Evolutionary conservation across 2,329 filamentous ascomycete species (phyloP).

Genomic region (Hirsutella minnesotensis): DNA sequence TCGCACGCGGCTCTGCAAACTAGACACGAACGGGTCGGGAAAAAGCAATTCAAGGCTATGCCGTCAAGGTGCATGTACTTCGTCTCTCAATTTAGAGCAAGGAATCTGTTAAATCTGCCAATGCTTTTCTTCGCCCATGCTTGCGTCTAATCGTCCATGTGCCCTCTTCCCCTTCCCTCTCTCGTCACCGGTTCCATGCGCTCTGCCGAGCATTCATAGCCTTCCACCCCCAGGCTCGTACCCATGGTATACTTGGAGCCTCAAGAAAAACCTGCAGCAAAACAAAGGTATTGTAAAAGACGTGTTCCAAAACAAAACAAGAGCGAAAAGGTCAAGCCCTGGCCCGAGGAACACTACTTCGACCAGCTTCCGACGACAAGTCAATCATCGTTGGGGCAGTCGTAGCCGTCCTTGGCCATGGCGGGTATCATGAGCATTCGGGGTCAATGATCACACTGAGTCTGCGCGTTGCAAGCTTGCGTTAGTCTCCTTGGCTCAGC

Average conservation of each 20-base stretch:
- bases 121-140: too few species aligned
- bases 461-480: not conserved
- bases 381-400: not conserved
- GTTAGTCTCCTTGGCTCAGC: not conserved
- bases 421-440: not conserved
- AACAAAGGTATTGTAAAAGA: not conserved
- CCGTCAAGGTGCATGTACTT: too few species aligned
- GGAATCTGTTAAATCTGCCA: too few species aligned
- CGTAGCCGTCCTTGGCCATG: not conserved
- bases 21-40: too few species aligned
- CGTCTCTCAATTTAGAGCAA: too few species aligned
- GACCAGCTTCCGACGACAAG: not conserved
- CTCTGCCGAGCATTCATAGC: too few species aligned
- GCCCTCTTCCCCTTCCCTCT: too few species aligned
- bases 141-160: too few species aligned
- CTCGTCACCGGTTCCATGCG: too few species aligned
- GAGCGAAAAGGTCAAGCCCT: not conserved
- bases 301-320: not conserved
- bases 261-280: not conserved
- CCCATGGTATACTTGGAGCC: not conserved
- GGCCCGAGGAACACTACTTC: not conserved
- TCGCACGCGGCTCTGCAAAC: too few species aligned
- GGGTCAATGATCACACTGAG: not conserved
- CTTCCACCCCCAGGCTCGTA: too few species aligned
- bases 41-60: too few species aligned